These are phyloP conservation scores for Tagetes patula DNA, from an alignment of 129 eudicot species.

Conservation along the genomic window DNA sequence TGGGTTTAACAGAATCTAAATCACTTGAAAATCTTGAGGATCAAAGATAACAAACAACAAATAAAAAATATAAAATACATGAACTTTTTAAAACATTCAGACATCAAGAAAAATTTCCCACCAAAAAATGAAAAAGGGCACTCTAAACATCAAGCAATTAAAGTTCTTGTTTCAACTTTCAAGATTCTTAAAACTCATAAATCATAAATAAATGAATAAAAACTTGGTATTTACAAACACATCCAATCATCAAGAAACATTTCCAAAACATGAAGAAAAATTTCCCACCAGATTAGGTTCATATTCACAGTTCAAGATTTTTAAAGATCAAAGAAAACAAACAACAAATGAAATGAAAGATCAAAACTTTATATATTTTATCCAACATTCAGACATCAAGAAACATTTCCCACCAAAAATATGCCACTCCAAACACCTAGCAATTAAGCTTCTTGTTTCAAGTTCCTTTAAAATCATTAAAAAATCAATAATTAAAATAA, in stretches of 20 bases:
- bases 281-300: too few relatives aligned
- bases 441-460: slow-evolving; percentile 16
- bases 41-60: not conserved
- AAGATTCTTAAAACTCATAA: slow-evolving; percentile 8
- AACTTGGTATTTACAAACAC: too few relatives aligned
- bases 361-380: not conserved
- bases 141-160: slow-evolving; percentile 12
- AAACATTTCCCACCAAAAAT: slow-evolving; percentile 18
- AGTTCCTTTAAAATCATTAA: slow-evolving; percentile 16
- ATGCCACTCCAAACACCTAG: not conserved
- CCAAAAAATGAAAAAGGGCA: not conserved
- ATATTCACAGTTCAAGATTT: slow-evolving; percentile 12
- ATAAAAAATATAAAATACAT: not conserved
- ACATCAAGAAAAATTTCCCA: slow-evolving; percentile 9
- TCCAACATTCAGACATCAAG: not conserved
- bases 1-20: not conserved
- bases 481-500: not conserved
- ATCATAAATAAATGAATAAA: too few relatives aligned
- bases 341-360: too few relatives aligned
- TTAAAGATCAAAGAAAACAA: not conserved
- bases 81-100: not conserved
- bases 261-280: too few relatives aligned
- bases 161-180: not conserved
- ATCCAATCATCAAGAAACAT: too few relatives aligned
- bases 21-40: not conserved